A percentile compares a stretch with the other conserved stretches of the same genome.
phyloP scores from a whole-genome alignment of 805 yeast species.

The Candida gorgasii region DNA sequence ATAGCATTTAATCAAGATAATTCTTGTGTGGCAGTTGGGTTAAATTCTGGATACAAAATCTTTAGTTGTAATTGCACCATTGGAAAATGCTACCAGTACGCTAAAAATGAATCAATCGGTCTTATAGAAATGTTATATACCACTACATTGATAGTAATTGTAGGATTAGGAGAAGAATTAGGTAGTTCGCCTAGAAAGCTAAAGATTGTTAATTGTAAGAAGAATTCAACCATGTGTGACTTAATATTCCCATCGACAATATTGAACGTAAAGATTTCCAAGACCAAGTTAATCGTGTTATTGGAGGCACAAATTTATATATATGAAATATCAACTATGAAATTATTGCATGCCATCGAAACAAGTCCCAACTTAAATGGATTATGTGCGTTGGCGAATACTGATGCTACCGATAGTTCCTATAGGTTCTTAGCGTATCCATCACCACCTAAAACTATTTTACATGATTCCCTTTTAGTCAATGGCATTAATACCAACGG shows the following conservation, averaged over 20 bases:
- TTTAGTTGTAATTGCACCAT: slow-evolving; percentile 67
- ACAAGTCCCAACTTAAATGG: slow-evolving; percentile 50
- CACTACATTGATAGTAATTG: slow-evolving; percentile 82
- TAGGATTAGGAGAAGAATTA: slow-evolving; percentile 73
- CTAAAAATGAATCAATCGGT: slow-evolving; percentile 55
- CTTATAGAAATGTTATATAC: slow-evolving; percentile 88
- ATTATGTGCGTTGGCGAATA: slow-evolving; percentile 56
- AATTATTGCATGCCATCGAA: slow-evolving; percentile 44
- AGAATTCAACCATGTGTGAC: slow-evolving; percentile 48
- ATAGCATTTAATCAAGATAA: slow-evolving; percentile 84
- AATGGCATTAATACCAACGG: slow-evolving; percentile 43
- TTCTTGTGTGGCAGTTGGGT: slow-evolving; percentile 75
- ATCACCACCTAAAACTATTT: slow-evolving; percentile 63
- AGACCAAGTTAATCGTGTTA: slow-evolving; percentile 33
- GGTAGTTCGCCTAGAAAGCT: slow-evolving; percentile 77
- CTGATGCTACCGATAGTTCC: slow-evolving; percentile 27
- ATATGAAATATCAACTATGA: slow-evolving; percentile 43
- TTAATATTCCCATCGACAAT: slow-evolving; percentile 44
- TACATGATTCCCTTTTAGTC: slow-evolving; percentile 43
- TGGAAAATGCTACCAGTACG: slow-evolving; percentile 33
- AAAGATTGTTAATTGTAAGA: slow-evolving; percentile 79
- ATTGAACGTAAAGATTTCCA: slow-evolving; percentile 39
- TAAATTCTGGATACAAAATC: slow-evolving; percentile 63
- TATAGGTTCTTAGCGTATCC: slow-evolving; percentile 69
- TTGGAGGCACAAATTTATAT: slow-evolving; percentile 46